A percentile compares a stretch with the other conserved stretches of the same genome.
These are phyloP conservation scores for Eucalyptus curtisii DNA, from an alignment of 345 rosid genomes.

Conservation along the genomic window DNA sequence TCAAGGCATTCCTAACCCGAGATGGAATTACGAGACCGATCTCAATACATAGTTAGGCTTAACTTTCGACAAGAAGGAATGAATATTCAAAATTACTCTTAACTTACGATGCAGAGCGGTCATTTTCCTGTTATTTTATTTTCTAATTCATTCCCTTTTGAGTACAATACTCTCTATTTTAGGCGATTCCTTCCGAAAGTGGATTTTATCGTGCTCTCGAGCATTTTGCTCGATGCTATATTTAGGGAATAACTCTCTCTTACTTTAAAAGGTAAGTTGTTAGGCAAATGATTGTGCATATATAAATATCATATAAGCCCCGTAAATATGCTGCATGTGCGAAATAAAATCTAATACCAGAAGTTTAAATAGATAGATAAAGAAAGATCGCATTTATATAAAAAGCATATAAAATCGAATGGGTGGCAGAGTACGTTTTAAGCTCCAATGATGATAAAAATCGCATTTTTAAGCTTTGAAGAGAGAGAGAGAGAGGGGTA, in stretches of 20 bases:
- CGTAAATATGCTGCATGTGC: rapidly evolving
- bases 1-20: not conserved
- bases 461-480: not conserved
- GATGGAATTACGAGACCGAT: not conserved
- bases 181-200: too few species aligned
- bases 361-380: rapidly evolving
- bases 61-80: not conserved
- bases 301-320: too few species aligned
- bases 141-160: not conserved
- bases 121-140: rapidly evolving
- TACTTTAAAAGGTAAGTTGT: not conserved
- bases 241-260: not conserved
- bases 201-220: not conserved
- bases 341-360: rapidly evolving
- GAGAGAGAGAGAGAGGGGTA: not conserved
- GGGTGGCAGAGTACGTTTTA: rapidly evolving
- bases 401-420: too few species aligned
- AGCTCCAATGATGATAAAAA: not conserved
- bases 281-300: not conserved
- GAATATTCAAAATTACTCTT: not conserved
- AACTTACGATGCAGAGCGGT: rapidly evolving
- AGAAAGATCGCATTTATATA: rapidly evolving
- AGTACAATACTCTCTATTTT: not conserved
- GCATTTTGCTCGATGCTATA: not conserved
- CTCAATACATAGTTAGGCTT: rapidly evolving